Evolutionary conservation across 495 filamentous ascomycete genomes (phyloP).

Genomic region (Neurospora intermedia): DNA sequence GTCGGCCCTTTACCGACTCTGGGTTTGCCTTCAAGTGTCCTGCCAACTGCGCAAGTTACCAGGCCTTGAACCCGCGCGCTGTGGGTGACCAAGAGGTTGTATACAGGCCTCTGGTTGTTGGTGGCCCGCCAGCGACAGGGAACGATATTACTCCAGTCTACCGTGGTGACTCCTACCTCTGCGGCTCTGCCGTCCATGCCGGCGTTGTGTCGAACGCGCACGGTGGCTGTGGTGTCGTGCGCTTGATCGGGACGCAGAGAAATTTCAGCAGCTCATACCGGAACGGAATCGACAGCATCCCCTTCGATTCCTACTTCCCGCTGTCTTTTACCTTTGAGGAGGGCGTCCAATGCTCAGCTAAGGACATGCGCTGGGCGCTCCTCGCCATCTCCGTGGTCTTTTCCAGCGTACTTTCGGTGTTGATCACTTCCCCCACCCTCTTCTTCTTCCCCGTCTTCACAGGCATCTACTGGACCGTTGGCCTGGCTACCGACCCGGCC

Average conservation of each 20-base stretch:
- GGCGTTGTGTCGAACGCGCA: constrained; percentile 43
- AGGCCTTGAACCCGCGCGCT: constrained; percentile 58
- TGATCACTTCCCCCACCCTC: constrained; percentile 54
- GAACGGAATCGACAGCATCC: constrained; percentile 25
- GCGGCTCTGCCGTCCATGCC: constrained; percentile 54
- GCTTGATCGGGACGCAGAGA: constrained; percentile 3
- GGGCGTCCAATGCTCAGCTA: constrained; percentile 40
- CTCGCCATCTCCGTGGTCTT: constrained; percentile 64
- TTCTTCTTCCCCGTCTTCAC: constrained; percentile 65
- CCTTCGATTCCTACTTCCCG: constrained; percentile 40
- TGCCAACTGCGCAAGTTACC: constrained; percentile 56
- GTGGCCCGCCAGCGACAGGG: constrained; percentile 48
- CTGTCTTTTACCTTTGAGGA: constrained; percentile 53
- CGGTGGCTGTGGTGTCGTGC: constrained; percentile 53
- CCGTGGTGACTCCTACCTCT: constrained; percentile 61
- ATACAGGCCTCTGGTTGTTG: constrained; percentile 64
- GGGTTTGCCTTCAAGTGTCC: constrained; percentile 71
- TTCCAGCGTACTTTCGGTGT: constrained; percentile 53
- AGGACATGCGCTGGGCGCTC: constrained; percentile 63
- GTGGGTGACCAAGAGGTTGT: constrained; percentile 64
- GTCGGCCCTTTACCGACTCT: constrained; percentile 65
- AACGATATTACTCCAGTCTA: constrained; percentile 8
- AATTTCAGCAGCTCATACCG: constrained; percentile 7
- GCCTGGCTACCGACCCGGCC: constrained; percentile 68
- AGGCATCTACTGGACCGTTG: constrained; percentile 68